These are phyloP conservation scores for Colletotrichum shisoi DNA, from an alignment of 2,329 filamentous ascomycete species.

Conservation along the genomic window DNA sequence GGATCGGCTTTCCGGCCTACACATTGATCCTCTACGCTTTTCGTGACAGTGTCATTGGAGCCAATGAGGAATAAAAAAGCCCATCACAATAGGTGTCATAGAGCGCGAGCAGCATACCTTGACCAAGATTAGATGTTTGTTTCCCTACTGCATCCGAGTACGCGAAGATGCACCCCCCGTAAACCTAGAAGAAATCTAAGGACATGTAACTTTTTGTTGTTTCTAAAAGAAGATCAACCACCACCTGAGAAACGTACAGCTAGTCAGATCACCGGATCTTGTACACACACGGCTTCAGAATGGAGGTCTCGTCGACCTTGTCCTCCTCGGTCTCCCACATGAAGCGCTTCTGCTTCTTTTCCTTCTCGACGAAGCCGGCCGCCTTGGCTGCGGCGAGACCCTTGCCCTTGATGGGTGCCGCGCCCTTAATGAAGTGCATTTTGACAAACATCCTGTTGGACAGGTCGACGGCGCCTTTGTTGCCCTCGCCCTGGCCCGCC, in stretches of 20 bases:
- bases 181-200: not conserved
- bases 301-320: conserved; percentile 66
- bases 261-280: conserved; percentile 73
- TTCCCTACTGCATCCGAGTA: not conserved
- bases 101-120: not conserved
- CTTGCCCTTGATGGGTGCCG: conserved; percentile 77
- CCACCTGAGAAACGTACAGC: not conserved
- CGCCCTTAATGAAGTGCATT: conserved; percentile 92
- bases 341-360: conserved; percentile 63
- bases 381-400: conserved; percentile 68
- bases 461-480: conserved; percentile 71
- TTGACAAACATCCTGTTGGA: conserved; percentile 98
- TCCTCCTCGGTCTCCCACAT: conserved; percentile 64
- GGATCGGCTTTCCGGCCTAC: not conserved
- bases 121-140: not conserved
- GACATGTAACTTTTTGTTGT: conserved; percentile 19
- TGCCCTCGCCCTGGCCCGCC: conserved; percentile 62
- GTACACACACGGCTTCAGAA: conserved; percentile 95
- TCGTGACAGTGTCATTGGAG: not conserved
- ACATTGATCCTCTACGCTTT: not conserved
- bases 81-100: not conserved
- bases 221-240: not conserved
- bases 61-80: not conserved
- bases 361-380: conserved; percentile 55
- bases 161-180: not conserved